These are phyloP conservation scores for Trametes sanguinea DNA, from an alignment of 768 basidiomycete species.

Conservation along the genomic window DNA sequence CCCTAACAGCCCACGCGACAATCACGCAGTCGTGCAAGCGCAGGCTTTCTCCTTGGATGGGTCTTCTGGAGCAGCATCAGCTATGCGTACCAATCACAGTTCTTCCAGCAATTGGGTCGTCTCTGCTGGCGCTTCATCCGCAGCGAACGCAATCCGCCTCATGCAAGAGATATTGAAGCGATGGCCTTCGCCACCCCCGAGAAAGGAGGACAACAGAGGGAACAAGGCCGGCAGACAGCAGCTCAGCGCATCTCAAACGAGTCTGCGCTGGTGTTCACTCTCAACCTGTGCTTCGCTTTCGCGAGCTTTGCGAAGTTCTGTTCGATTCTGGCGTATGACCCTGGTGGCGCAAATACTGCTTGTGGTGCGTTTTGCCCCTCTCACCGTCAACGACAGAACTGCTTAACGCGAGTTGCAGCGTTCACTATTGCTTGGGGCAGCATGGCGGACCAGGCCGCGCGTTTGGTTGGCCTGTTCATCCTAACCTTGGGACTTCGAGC, in stretches of 20 bases:
- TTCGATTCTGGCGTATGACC: constrained; percentile 26
- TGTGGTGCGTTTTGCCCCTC: constrained; percentile 16
- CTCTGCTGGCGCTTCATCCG: constrained; percentile 15
- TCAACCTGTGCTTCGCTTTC: constrained; percentile 32
- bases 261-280: constrained; percentile 28
- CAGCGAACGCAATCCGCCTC: background rate
- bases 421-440: constrained; percentile 50
- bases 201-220: background rate
- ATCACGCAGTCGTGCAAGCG: constrained; percentile 36
- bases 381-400: too few relatives aligned
- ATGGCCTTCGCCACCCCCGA: background rate
- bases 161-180: constrained; percentile 8
- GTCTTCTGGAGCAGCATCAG: constrained; percentile 39
- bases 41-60: constrained; percentile 45
- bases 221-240: background rate
- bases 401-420: constrained; percentile 30
- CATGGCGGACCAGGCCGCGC: constrained; percentile 40
- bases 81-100: constrained; percentile 18
- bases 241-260: constrained; percentile 24
- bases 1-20: background rate
- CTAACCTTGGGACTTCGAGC: constrained; percentile 38
- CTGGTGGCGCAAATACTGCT: constrained; percentile 14
- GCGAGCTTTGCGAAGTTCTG: constrained; percentile 30
- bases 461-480: constrained; percentile 42
- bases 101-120: constrained; percentile 10